Evolutionary conservation across 2,329 filamentous ascomycete genomes (phyloP), one percentile per base, ranked within the genome.

Genomic region (Didymella pinodella): DNA sequence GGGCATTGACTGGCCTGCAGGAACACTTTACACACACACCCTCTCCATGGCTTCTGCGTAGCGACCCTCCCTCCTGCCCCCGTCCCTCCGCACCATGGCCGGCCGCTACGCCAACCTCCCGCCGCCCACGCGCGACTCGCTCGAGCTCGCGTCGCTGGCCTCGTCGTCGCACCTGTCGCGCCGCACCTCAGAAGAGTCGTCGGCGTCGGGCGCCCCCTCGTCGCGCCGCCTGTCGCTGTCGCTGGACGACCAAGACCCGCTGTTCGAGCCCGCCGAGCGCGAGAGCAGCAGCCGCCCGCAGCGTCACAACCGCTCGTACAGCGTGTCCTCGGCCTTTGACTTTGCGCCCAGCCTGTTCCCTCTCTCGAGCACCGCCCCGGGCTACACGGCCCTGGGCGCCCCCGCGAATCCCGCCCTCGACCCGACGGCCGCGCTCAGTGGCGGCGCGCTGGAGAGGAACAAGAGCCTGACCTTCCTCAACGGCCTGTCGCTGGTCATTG

Each of bases 401-500:
- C 88, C 93, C 36, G 88, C 87, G 6, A 85, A 88, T 38, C 70
- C 80, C 26, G 74, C 78, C 36, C 77, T 85, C 40, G 81, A 87
- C 67, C 77, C 83, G 58, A 76, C 83, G 62, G 83, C 83, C 50
- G 86, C 85, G 16, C 71, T 90, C 22, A 86, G 87, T n/a, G 90
- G 90, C 61, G 89, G 86, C n/a, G 92, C 90, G 40, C 79, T 98
- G 64, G 95, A 99, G 82, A 95, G 92, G 77, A 90, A 96, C 81
- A 99, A 99, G 82, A 96, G 91, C 14, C 80, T 99, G 77, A 98
- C 95, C 28, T 98, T 94, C 74, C 75, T 98, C 46, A 99, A 99
- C 77, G 95, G 95, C 0, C 78, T 99, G 57, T 96, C 92, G 25
- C 82, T 99, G 57, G 91, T 99, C 48, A 86, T 98, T 48, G 94